Conservation (phyloP, 2,329 filamentous ascomycete species). For the Bipolaris gigantea region DNA sequence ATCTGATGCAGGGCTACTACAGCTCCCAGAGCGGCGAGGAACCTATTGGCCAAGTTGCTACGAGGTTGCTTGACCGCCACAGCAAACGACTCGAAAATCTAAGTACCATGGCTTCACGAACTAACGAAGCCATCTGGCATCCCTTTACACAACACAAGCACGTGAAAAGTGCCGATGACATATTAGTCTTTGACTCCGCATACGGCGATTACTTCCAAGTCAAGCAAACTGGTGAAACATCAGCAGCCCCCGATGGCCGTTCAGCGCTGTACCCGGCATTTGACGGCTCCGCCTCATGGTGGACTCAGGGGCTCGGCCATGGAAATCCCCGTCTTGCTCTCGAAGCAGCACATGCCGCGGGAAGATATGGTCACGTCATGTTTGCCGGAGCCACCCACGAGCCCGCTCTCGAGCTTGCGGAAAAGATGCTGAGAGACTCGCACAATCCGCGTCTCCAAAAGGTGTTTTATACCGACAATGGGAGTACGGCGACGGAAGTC, state of each 20-base stretch:
- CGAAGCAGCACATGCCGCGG: conserved; percentile 77
- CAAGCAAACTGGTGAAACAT: conserved; percentile 34
- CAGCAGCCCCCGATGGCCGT: conserved; percentile 15
- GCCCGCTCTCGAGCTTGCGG: conserved; percentile 70
- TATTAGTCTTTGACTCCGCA: conserved; percentile 78
- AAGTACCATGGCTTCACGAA: conserved; percentile 62
- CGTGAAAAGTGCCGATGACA: conserved; percentile 61
- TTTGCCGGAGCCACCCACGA: conserved; percentile 80
- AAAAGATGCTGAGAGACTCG: conserved; percentile 62
- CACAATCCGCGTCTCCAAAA: conserved; percentile 67
- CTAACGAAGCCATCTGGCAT: conserved; percentile 70
- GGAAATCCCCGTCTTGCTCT: conserved; percentile 72
- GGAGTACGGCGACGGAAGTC: conserved; percentile 81
- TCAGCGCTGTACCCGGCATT: conserved; percentile 66
- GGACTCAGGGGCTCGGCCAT: conserved; percentile 83
- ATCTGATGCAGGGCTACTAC: conserved; percentile 68
- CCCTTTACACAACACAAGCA: conserved; percentile 80
- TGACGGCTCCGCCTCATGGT: conserved; percentile 86
- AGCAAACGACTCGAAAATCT: conserved; percentile 60
- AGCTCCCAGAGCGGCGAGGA: conserved; percentile 42
- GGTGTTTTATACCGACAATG: conserved; percentile 83
- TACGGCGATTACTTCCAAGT: conserved; percentile 78
- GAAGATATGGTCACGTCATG: conserved; percentile 86
- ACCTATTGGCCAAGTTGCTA: conserved; percentile 52
- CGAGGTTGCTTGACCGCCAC: conserved; percentile 58